Evolutionary conservation across 345 rosid genomes (phyloP).

Genomic region (Garcia nutans): DNA sequence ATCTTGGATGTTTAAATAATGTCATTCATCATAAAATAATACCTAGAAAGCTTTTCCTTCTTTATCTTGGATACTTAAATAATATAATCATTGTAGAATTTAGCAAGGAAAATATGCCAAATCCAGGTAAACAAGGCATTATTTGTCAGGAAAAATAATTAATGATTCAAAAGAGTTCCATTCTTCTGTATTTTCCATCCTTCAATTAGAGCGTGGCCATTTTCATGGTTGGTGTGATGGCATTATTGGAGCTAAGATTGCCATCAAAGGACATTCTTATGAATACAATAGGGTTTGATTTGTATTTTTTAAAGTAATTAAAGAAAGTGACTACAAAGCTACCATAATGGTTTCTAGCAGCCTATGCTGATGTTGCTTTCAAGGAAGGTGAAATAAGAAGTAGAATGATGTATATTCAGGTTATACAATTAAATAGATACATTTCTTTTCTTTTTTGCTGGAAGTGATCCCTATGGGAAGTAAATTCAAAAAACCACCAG

Average conservation of each 20-base stretch:
- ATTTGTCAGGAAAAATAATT: background rate
- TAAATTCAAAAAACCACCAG: background rate
- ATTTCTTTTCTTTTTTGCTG: background rate
- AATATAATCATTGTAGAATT: background rate
- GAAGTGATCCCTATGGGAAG: background rate
- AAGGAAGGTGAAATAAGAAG: background rate
- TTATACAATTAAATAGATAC: too few species aligned
- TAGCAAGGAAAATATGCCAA: background rate
- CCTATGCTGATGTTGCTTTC: background rate
- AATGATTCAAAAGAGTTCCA: background rate
- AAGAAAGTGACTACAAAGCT: background rate
- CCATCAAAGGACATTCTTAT: background rate
- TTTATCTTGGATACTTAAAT: background rate
- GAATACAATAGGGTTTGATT: background rate
- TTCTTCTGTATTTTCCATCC: background rate
- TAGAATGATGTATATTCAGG: background rate
- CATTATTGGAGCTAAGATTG: background rate
- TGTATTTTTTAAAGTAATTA: conserved; percentile 1
- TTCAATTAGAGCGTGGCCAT: background rate
- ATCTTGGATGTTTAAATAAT: too few species aligned
- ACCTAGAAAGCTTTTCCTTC: background rate
- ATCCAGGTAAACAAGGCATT: background rate
- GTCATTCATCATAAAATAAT: background rate
- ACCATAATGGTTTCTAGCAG: conserved; percentile 1
- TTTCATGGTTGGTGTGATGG: background rate